Base-by-base conservation (phyloP, 495 filamentous ascomycete species). In the Delitschia confertaspora region DNA sequence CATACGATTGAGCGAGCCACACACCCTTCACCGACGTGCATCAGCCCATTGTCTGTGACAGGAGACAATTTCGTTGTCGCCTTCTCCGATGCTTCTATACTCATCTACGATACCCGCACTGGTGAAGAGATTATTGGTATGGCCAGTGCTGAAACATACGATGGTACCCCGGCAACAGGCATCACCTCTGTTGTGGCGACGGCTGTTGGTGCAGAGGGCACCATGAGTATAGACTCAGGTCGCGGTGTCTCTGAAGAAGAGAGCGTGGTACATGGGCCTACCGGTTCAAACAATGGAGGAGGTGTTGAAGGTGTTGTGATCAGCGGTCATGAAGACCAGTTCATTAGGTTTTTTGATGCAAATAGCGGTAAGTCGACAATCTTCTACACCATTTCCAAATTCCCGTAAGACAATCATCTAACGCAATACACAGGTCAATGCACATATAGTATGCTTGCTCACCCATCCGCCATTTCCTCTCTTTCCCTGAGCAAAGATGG, bases 381-480 rank as follows among this genome's bases (percentile, higher is more conserved):
- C n/a, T n/a, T n/a, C n/a, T n/a, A n/a, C 0, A 35, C 13, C 22
- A 21, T 4, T 8, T 18, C 22, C n/a, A 14, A 23, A 20, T 26
- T 26, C 18, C 25, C 25, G 10, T 21, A 40, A 13, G 27, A 26
- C 14, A 24, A 36, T 26, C 13, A 27, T 27, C 17, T n/a, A n/a
- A n/a, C n/a, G n/a, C n/a, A n/a, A n/a, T n/a, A n/a, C n/a, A 24
- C 54, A 98, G 91, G 91, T 49, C 93, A 96, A 91, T 95, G 88
- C 68, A 95, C 93, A 11, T 98, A 96, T 63, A 88, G 80, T 51
- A 96, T 98, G 91, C 78, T 95, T 42, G 91, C 91, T 2, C 91
- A 98, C 59, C 85, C 89, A 2, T 80, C 87, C 3, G 78, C 91
- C 27, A 95, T 96, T 54, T 88, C 91, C 10, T 77, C 84, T 9